Conservation (phyloP, 306 rosid genomes). For the Vicia faba region DNA sequence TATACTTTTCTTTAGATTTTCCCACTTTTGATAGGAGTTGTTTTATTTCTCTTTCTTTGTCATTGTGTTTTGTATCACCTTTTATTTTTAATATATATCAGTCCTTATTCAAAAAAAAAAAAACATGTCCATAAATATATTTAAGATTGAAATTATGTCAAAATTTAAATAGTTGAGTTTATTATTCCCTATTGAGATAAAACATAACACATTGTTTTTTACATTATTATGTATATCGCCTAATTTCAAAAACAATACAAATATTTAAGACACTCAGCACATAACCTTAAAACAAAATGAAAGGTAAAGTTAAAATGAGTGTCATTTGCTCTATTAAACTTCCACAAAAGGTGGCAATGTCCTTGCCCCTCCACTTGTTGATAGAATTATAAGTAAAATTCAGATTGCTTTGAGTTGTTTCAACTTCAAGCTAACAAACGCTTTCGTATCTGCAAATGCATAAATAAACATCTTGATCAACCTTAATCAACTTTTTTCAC, state of each 20-base stretch:
- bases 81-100: no score
- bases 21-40: no score
- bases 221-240: not conserved
- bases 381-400: not conserved
- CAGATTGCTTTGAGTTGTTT: not conserved
- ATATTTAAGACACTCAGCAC: not conserved
- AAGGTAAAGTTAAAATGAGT: not conserved
- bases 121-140: not conserved
- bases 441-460: slow-evolving; percentile 40
- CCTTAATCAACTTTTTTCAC: not conserved
- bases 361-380: slow-evolving; percentile 6
- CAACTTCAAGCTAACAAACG: slow-evolving; percentile 31
- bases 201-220: not conserved
- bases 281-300: not conserved
- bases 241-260: slow-evolving; percentile 8
- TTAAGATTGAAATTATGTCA: not conserved
- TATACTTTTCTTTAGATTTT: no score
- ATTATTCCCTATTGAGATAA: slow-evolving; percentile 6
- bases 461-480: not conserved
- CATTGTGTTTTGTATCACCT: no score
- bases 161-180: not conserved
- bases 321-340: slow-evolving; percentile 7
- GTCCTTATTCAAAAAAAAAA: no score
- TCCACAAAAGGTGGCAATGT: not conserved
- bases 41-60: no score